These are phyloP conservation scores for Cladosporium sp. DNA, from an alignment of 2,329 filamentous ascomycete genomes.

Conservation along the genomic window DNA sequence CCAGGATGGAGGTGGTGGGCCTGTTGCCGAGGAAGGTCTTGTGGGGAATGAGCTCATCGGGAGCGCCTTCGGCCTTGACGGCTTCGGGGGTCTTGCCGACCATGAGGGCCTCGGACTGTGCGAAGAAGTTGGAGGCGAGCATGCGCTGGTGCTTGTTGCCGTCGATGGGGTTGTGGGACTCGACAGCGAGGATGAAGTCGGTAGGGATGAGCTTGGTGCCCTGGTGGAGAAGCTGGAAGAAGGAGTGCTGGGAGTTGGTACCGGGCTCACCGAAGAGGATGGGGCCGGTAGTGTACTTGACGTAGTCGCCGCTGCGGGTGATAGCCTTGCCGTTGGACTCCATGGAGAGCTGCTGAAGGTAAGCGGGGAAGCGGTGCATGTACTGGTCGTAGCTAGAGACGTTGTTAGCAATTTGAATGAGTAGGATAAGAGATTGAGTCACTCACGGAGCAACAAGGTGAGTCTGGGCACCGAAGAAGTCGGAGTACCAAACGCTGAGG, in stretches of 20 bases:
- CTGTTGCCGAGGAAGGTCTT: slow-evolving; percentile 99
- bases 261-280: slow-evolving; percentile 97
- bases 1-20: slow-evolving; percentile 91
- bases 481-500: slow-evolving; percentile 96
- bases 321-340: slow-evolving; percentile 99
- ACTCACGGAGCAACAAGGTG: slow-evolving; percentile 92
- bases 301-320: slow-evolving; percentile 80
- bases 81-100: slow-evolving; percentile 82
- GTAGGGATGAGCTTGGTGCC: slow-evolving; percentile 98
- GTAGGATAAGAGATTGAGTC: background rate
- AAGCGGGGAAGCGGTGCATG: slow-evolving; percentile 97
- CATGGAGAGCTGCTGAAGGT: slow-evolving; percentile 99
- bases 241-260: slow-evolving; percentile 99
- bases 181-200: slow-evolving; percentile 94
- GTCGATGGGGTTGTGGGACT: slow-evolving; percentile 95
- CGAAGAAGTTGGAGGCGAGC: slow-evolving; percentile 89
- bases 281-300: slow-evolving; percentile 95
- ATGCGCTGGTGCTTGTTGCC: slow-evolving; percentile 95
- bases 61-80: slow-evolving; percentile 72
- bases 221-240: slow-evolving; percentile 99
- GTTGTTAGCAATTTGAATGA: slow-evolving; percentile 25
- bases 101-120: slow-evolving; percentile 83
- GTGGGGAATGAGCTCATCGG: slow-evolving; percentile 82
- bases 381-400: slow-evolving; percentile 86
- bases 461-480: slow-evolving; percentile 98